Evolutionary conservation across 345 rosid genomes (phyloP).

Genomic region (Melaleuca alternifolia): DNA sequence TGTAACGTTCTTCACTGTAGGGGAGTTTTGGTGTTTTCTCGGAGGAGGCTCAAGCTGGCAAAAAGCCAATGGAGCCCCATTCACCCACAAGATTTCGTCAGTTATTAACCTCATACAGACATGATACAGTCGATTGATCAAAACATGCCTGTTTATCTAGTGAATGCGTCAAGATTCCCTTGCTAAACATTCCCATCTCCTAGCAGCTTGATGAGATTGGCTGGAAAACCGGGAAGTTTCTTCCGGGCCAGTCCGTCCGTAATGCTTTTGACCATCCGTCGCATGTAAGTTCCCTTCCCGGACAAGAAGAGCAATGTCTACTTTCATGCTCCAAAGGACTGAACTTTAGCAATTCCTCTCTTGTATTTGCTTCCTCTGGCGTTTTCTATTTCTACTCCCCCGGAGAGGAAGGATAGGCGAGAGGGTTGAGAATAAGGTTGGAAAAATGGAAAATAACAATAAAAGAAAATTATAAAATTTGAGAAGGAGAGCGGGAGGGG

Average conservation of each 20-base stretch:
- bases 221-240: too few relatives aligned
- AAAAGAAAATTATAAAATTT: neutral
- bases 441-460: neutral
- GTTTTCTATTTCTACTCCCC: neutral
- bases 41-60: neutral
- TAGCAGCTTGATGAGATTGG: too few relatives aligned
- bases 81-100: neutral
- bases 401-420: neutral
- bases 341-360: neutral
- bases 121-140: neutral
- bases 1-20: neutral
- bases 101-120: neutral
- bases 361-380: neutral
- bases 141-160: neutral
- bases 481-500: too few relatives aligned
- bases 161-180: neutral
- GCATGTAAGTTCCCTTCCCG: neutral
- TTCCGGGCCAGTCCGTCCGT: accelerated
- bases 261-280: neutral
- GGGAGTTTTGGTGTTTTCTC: neutral
- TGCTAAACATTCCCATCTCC: neutral
- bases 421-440: neutral
- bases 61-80: neutral
- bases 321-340: neutral
- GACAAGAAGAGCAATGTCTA: too few relatives aligned